phyloP scores from a whole-genome alignment of 371 early-diverging fungal species.

The Fennellomyces sp. region DNA sequence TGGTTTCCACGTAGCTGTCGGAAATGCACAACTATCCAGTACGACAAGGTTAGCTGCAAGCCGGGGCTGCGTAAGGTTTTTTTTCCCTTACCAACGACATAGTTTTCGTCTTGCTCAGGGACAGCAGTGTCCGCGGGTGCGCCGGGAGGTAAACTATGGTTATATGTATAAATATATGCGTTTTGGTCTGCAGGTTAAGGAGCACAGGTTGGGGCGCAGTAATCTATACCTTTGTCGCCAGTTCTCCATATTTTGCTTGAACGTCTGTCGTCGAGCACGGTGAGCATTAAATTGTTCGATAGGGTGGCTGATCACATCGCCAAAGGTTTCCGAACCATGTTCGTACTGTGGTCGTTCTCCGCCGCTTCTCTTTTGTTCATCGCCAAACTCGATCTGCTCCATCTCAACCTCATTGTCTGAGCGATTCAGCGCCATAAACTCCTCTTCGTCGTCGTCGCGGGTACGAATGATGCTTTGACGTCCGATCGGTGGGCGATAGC shows the following conservation, averaged over 20 bases:
- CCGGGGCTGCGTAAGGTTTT: neutral
- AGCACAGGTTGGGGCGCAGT: neutral
- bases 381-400: constrained; percentile 17
- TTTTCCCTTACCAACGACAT: constrained; percentile 5
- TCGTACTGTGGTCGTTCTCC: constrained; percentile 25
- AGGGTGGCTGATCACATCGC: constrained; percentile 44
- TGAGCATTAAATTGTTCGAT: constrained; percentile 40
- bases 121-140: neutral
- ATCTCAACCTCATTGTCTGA: constrained; percentile 19
- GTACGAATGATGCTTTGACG: constrained; percentile 10
- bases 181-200: neutral
- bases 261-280: constrained; percentile 27
- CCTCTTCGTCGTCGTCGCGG: constrained; percentile 31
- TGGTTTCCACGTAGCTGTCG: constrained; percentile 49
- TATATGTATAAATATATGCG: neutral
- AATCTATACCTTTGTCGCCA: constrained; percentile 14
- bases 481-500: constrained; percentile 31
- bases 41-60: neutral
- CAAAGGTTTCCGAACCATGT: constrained; percentile 51
- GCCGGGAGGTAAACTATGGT: too few species aligned
- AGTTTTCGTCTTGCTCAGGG: constrained; percentile 2
- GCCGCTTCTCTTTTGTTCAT: constrained; percentile 1
- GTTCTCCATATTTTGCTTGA: constrained; percentile 14
- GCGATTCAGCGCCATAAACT: constrained; percentile 25
- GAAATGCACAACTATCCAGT: constrained; percentile 44